Evolutionary conservation across 2,329 filamentous ascomycete species (phyloP).

Genomic region (Gliomastix tumulicola): DNA sequence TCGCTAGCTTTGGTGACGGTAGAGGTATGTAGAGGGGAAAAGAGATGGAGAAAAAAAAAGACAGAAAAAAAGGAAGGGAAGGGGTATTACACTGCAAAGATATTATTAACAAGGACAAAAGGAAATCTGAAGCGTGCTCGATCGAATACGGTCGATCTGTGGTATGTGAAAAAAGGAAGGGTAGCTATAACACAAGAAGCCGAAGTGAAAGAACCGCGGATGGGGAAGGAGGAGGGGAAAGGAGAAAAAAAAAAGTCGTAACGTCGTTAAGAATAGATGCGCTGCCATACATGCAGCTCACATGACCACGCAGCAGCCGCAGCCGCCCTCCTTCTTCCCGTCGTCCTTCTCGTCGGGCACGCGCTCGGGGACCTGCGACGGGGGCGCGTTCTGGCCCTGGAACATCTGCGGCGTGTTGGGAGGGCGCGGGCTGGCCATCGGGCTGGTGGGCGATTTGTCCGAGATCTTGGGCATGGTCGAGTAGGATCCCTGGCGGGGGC

Average conservation of each 20-base stretch:
- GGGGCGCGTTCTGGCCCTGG: constrained; percentile 10
- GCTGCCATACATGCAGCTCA: constrained; percentile 22
- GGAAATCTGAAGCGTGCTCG: no score
- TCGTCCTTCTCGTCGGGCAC: constrained; percentile 8
- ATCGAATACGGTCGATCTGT: no score
- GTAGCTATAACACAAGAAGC: constrained; percentile 19
- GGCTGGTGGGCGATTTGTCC: constrained; percentile 21
- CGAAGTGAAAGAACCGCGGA: no score
- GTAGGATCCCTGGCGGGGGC: constrained; percentile 43
- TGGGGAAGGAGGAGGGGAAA: no score
- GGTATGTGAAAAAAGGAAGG: constrained; percentile 4
- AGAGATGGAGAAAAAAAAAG: no score
- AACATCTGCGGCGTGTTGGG: constrained; percentile 28
- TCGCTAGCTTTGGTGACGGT: no score
- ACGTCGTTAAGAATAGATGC: constrained; percentile 12
- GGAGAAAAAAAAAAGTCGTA: constrained; percentile 19
- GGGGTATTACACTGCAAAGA: no score
- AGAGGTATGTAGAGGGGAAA: no score
- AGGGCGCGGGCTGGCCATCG: constrained; percentile 37
- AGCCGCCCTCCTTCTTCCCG: constrained; percentile 32
- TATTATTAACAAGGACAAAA: no score
- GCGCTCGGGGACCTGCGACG: constrained; percentile 8
- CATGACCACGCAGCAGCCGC: constrained; percentile 46
- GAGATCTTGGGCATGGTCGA: constrained; percentile 57
- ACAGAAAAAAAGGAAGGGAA: no score